These are phyloP conservation scores for Claviceps maximensis DNA, from an alignment of 2,329 filamentous ascomycete species.

Conservation along the genomic window DNA sequence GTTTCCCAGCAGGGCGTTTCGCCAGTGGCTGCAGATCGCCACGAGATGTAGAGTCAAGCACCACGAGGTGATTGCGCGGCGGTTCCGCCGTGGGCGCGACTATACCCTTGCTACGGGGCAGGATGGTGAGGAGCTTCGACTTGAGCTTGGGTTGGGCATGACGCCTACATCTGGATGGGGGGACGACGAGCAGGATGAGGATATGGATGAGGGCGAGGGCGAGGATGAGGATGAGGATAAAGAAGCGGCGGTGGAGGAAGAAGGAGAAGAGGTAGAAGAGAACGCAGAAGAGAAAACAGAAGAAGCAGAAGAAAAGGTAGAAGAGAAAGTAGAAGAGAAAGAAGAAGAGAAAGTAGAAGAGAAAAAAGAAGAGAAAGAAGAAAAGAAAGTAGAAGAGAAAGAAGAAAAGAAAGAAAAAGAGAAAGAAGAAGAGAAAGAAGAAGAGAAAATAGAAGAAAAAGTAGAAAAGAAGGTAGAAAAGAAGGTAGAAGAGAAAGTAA, in stretches of 20 bases:
- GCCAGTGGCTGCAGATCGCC: constrained; percentile 75
- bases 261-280: constrained; percentile 15
- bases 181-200: constrained; percentile 42
- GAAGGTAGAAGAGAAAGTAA: constrained; percentile 13
- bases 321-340: constrained; percentile 38
- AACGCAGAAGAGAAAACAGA: constrained; percentile 41
- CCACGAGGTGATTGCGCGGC: constrained; percentile 66
- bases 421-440: constrained; percentile 41
- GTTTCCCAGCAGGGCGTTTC: constrained; percentile 74
- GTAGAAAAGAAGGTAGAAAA: constrained; percentile 34
- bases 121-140: constrained; percentile 52
- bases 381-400: constrained; percentile 36
- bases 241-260: constrained; percentile 27
- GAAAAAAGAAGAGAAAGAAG: constrained; percentile 31
- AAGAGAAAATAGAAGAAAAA: constrained; percentile 26
- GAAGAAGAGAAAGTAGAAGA: constrained; percentile 30
- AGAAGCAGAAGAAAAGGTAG: constrained; percentile 27
- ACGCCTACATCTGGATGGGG: constrained; percentile 83
- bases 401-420: constrained; percentile 21
- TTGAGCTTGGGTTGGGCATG: constrained; percentile 79
- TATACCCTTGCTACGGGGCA: constrained; percentile 89
- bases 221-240: constrained; percentile 38
- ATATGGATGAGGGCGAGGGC: constrained; percentile 25
- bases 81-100: constrained; percentile 77
- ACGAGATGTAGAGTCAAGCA: constrained; percentile 63